Evolutionary conservation across 768 basidiomycete genomes (phyloP).

Genomic region (Polyporus arcularius): DNA sequence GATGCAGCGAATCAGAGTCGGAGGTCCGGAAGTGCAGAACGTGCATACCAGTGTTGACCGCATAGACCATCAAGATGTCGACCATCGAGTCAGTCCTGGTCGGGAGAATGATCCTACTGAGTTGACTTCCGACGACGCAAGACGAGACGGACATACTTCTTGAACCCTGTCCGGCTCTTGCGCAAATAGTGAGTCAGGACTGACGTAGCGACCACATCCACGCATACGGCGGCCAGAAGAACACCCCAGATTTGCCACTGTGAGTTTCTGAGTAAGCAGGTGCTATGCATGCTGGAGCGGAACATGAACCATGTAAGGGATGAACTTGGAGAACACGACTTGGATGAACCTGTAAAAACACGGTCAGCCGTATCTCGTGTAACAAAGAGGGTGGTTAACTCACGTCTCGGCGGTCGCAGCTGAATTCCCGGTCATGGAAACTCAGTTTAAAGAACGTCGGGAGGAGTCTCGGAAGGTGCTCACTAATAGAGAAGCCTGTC

Average conservation of each 20-base stretch:
- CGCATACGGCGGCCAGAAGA: not conserved
- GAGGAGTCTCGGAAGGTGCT: not conserved
- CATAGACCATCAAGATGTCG: not conserved
- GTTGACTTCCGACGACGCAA: not conserved
- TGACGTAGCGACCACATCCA: not conserved
- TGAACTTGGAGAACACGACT: not conserved
- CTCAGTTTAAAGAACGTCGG: not conserved
- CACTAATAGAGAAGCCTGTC: not conserved
- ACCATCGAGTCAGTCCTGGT: not conserved
- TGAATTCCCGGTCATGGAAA: not conserved
- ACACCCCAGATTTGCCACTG: not conserved
- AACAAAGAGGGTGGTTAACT: not conserved
- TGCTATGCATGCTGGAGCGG: not conserved
- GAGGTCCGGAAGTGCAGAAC: not conserved
- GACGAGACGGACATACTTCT: not conserved
- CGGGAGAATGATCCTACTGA: not conserved
- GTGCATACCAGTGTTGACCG: not conserved
- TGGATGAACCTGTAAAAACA: not conserved
- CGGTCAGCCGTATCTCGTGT: not conserved
- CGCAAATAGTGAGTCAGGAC: not conserved
- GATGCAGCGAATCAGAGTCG: not conserved
- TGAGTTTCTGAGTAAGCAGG: not conserved
- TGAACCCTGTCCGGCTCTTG: not conserved
- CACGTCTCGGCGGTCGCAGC: not conserved
- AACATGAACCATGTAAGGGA: not conserved